phyloP scores from a whole-genome alignment of 2,329 filamentous ascomycete genomes.

The Epichloe typhina region DNA sequence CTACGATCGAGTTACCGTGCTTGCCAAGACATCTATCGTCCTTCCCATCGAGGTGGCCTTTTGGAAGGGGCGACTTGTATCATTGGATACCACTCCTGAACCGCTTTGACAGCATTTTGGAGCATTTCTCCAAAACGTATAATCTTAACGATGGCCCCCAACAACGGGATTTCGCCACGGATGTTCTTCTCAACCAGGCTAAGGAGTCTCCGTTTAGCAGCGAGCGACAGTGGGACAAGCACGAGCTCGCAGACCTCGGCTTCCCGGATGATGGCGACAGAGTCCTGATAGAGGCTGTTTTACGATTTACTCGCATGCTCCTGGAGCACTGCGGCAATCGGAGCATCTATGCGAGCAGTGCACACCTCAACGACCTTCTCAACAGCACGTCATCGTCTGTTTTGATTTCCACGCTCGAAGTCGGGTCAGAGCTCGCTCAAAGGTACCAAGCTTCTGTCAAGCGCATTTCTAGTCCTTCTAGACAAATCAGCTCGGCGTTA shows the following conservation, averaged over 20 bases:
- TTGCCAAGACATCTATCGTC: slow-evolving; percentile 63
- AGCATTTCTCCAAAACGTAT: slow-evolving; percentile 70
- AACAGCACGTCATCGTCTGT: slow-evolving; percentile 75
- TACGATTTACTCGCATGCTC: slow-evolving; percentile 77
- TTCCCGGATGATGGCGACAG: slow-evolving; percentile 66
- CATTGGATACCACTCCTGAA: slow-evolving; percentile 96
- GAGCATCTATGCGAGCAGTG: slow-evolving; percentile 89
- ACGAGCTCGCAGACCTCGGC: slow-evolving; percentile 43
- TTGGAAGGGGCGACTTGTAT: slow-evolving; percentile 88
- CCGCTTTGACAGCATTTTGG: slow-evolving; percentile 80
- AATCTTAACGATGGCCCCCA: slow-evolving; percentile 71
- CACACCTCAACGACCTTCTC: slow-evolving; percentile 75
- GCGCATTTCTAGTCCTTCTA: slow-evolving; percentile 51
- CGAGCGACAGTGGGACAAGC: slow-evolving; percentile 29
- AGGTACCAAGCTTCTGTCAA: slow-evolving; percentile 85
- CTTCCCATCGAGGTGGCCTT: slow-evolving; percentile 87
- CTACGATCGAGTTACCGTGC: slow-evolving; percentile 56
- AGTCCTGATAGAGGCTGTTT: slow-evolving; percentile 62
- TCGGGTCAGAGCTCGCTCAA: slow-evolving; percentile 78
- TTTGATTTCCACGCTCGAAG: slow-evolving; percentile 62
- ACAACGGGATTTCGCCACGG: slow-evolving; percentile 56
- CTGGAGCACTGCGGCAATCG: slow-evolving; percentile 93
- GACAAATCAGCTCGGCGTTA: slow-evolving; percentile 57
- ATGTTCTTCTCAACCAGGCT: slow-evolving; percentile 47
- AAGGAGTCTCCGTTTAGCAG: slow-evolving; percentile 37